Conservation (phyloP, 495 filamentous ascomycete genomes). For the Daldinia vernicosa region DNA sequence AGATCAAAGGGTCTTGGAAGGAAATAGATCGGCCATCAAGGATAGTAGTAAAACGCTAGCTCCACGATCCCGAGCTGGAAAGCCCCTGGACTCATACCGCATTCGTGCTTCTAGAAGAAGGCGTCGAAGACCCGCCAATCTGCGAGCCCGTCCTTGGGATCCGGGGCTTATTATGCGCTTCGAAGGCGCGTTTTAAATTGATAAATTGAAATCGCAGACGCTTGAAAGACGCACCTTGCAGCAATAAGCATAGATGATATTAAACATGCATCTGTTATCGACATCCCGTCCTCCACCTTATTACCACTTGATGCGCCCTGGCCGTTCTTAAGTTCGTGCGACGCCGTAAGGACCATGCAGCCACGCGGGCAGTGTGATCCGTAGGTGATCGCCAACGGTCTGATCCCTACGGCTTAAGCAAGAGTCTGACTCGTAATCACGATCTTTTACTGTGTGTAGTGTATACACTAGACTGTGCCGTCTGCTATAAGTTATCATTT, state of each 20-base stretch:
- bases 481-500: neutral
- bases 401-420: too few relatives aligned
- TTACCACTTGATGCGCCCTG: conserved; percentile 23
- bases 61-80: conserved; percentile 32
- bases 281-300: conserved; percentile 25
- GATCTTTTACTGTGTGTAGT: neutral
- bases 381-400: neutral
- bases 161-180: conserved; percentile 27
- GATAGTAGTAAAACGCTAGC: conserved; percentile 38
- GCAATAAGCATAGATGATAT: conserved; percentile 7
- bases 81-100: conserved; percentile 22
- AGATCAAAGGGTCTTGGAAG: conserved; percentile 11
- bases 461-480: neutral
- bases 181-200: conserved; percentile 31
- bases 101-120: conserved; percentile 33
- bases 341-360: neutral
- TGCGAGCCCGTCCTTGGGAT: conserved; percentile 19
- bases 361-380: neutral
- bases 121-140: conserved; percentile 28
- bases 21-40: conserved; percentile 32
- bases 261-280: neutral
- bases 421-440: neutral
- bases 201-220: conserved; percentile 12
- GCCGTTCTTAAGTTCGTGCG: conserved; percentile 25
- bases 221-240: neutral